Evolutionary conservation across 2,329 filamentous ascomycete species (phyloP), one percentile per base, ranked within the genome.

Genomic region (Cadophora sp.): DNA sequence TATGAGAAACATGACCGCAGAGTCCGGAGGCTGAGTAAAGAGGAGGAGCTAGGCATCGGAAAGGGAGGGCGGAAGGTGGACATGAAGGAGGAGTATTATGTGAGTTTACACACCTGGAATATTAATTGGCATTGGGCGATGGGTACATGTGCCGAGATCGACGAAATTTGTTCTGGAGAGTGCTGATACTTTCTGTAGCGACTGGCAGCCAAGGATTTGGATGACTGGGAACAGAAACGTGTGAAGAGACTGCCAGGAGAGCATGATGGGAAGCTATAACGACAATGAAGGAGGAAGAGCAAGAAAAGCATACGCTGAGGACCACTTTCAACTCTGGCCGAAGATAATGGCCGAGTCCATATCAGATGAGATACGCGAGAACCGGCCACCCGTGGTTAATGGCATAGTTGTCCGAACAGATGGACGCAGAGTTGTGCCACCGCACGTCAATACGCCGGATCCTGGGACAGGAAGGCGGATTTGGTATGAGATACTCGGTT

Each of bases 161-260:
- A 26, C 12, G 34, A 1, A 16, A 16, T 7, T 26, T 7, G 27
- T 0, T 12, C 12, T 14, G 40, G 19, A 37, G 12, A 27, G 16
- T 31, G 62, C 68, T 73, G 69, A 72, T 22, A 66, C 37, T 60
- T 56, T n/a, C 22, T 51, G 67, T 79, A 96, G 92, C 88, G 89
- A 81, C 83, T 92, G 48, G 92, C 93, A 74, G 92, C 92, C 37
- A 97, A 97, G 80, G 96, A 98, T 78, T 82, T 98, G 69, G 95
- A 99, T 76, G 87, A 93, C 77, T 99, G 96, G 96, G 95, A 98
- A 79, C 96, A 98, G 81, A 97, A 96, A 81, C 89, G 97, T 64
- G 94, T 98, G 12, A 89, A 97, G 82, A 86, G 96, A 78, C 85
- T 97, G 69, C 90, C 92, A 24, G 96, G 96, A 73, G 97, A 99